Conservation (phyloP, 2,329 filamentous ascomycete genomes). For the Clonostachys rosea region DNA sequence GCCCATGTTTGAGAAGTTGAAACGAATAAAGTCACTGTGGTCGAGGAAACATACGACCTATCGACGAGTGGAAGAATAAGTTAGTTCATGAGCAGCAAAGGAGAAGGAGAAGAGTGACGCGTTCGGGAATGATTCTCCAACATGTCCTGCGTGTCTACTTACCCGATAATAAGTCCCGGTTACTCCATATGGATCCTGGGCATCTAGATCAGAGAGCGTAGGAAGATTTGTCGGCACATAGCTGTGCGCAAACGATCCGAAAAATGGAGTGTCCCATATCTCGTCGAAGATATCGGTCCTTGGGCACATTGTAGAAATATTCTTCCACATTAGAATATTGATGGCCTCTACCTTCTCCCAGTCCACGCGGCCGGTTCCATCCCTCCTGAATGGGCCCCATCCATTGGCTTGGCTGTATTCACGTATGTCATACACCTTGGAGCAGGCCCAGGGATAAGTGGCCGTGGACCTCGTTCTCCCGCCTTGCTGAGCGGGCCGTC, state of each 20-base stretch:
- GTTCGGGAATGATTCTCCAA: background rate
- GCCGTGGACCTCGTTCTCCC: conserved; percentile 25
- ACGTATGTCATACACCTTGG: conserved; percentile 69
- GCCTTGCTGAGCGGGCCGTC: conserved; percentile 46
- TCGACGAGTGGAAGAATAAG: background rate
- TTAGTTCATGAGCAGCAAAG: background rate
- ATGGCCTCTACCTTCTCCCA: conserved; percentile 80
- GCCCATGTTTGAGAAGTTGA: conserved; percentile 57
- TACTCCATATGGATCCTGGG: conserved; percentile 65
- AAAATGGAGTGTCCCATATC: conserved; percentile 52
- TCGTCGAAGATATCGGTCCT: conserved; percentile 40
- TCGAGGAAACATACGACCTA: conserved; percentile 44
- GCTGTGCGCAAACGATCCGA: conserved; percentile 47
- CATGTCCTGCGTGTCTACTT: conserved; percentile 10
- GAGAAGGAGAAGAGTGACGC: too few species aligned
- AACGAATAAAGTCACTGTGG: conserved; percentile 67
- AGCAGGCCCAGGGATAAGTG: conserved; percentile 58
- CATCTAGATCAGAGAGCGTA: conserved; percentile 37
- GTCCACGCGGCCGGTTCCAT: conserved; percentile 59
- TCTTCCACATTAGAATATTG: conserved; percentile 63
- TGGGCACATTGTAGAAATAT: conserved; percentile 46
- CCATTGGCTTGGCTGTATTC: conserved; percentile 55
- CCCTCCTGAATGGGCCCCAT: conserved; percentile 70
- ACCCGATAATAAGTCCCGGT: conserved; percentile 69
- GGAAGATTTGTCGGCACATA: conserved; percentile 27